Evolutionary conservation across 768 basidiomycete genomes (phyloP).

Genomic region (Mycena filopes): DNA sequence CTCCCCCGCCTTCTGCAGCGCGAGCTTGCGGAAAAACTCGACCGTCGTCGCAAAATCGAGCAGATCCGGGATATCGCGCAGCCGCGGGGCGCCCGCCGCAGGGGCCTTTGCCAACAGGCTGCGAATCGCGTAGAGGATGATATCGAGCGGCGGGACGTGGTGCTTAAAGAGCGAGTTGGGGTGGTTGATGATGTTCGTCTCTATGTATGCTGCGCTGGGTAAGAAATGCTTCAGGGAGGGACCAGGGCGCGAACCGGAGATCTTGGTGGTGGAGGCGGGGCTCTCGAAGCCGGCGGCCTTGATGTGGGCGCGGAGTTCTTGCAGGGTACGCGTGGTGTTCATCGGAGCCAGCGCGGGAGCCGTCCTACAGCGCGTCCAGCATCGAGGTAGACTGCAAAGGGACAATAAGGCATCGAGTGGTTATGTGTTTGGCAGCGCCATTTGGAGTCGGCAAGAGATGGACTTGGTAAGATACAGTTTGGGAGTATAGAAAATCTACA

Average conservation of each 20-base stretch:
- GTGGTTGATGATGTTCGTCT: constrained; percentile 16
- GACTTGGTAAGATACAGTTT: too few relatives aligned
- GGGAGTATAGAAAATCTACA: too few relatives aligned
- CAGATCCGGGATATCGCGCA: constrained; percentile 26
- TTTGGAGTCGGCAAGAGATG: too few relatives aligned
- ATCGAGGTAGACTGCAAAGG: background rate
- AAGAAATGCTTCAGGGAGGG: background rate
- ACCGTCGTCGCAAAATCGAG: constrained; percentile 30
- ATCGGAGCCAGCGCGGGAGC: background rate
- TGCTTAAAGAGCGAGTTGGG: constrained; percentile 26
- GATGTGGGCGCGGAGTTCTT: constrained; percentile 28
- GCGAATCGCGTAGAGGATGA: constrained; percentile 23
- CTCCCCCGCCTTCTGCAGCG: constrained; percentile 20
- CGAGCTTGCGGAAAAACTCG: constrained; percentile 26
- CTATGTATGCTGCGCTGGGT: constrained; percentile 26
- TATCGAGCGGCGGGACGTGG: constrained; percentile 30
- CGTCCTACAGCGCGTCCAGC: constrained; percentile 1
- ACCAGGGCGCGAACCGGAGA: constrained; percentile 15
- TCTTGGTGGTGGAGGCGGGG: constrained; percentile 12
- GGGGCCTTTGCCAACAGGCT: constrained; percentile 4
- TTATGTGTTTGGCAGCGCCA: background rate
- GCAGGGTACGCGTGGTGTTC: constrained; percentile 1
- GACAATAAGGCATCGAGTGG: background rate
- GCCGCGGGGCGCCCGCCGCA: background rate
- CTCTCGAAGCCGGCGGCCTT: constrained; percentile 15